A percentile compares a stretch with the other conserved stretches of the same genome.
phyloP scores from a whole-genome alignment of 345 rosid species.

The Ceriops zippeliana region DNA sequence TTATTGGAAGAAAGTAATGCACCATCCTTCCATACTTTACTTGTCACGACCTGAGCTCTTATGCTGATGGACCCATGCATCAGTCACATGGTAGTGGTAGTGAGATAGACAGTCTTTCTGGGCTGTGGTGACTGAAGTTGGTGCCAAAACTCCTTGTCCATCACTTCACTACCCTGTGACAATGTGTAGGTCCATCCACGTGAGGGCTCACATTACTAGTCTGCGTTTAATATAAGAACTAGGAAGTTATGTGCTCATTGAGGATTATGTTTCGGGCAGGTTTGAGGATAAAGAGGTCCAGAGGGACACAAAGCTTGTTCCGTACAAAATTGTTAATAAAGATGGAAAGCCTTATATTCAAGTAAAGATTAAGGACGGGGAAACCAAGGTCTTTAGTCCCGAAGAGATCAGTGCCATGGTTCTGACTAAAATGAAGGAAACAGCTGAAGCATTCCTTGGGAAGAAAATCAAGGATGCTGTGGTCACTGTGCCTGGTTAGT shows the following conservation, averaged over 20 bases:
- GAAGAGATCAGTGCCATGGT: conserved; percentile 97
- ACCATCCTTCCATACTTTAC: neutral
- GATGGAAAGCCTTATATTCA: conserved; percentile 96
- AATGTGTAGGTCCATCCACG: too few relatives aligned
- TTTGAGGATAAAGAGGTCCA: conserved; percentile 94
- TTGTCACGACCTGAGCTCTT: too few relatives aligned
- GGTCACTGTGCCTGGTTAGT: conserved; percentile 94
- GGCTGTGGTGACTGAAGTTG: too few relatives aligned
- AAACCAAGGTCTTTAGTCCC: conserved; percentile 91
- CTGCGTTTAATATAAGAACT: neutral
- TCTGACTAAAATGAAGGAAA: conserved; percentile 91
- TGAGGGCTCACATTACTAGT: neutral
- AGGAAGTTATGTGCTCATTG: neutral
- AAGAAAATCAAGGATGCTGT: conserved; percentile 98
- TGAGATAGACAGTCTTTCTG: too few relatives aligned
- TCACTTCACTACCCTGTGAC: too few relatives aligned
- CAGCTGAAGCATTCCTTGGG: conserved; percentile 97
- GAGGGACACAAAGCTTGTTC: conserved; percentile 84
- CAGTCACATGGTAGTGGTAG: too few relatives aligned
- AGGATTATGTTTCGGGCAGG: conserved; percentile 33
- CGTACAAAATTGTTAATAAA: conserved; percentile 84
- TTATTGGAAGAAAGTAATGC: conserved; percentile 87
- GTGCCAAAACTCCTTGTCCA: too few relatives aligned
- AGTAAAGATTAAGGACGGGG: conserved; percentile 86
- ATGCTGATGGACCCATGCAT: too few relatives aligned